Evolutionary conservation across 1,284 basidiomycete species (phyloP), one percentile per base, ranked within the genome.

Genomic region (Flammula alnicola): DNA sequence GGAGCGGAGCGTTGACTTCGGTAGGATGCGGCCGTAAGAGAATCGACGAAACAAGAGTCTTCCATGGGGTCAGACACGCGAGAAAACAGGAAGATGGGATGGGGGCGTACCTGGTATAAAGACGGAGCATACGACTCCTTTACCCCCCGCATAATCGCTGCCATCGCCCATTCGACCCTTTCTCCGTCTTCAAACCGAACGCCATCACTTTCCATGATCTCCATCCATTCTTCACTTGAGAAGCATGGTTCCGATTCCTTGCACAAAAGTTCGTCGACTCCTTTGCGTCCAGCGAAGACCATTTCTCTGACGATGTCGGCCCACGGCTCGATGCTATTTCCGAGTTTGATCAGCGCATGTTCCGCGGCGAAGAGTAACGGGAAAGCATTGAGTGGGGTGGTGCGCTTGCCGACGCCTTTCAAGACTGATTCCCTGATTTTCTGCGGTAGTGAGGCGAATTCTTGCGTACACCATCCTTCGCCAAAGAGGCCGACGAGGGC

Each of bases 401-500:
- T 84, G 8, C 81, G 75, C 52, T 85, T 86, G 22, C 77, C 77
- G 1, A 95, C 76, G 2, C 89, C 87, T 50, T 83, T 83, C 23
- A 94, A 68, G 1, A 95, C 71, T 14, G 72, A 73, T 20, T 89
- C 84, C 26, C 89, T 80, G 25, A 84, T 76, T 56, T 84, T 84
- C 54, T 79, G 78, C 3, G 84, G 78, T 1, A 95, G 75, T 0
- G 72, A 65, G 1, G 88, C 87, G 58, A 96, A 89, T 54, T 95
- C 92, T 25, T 81, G 63, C 0, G 81, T 88, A 54, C 84, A 86
- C 94, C 93, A 96, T 3, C 88, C 86, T 55, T 92, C 87, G 7
- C 90, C 91, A 63, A 92, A 96, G 16, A 91, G 77, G 0, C 85
- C 83, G 0, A 93, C 83, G 5, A 97, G 75, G 10, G 88, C 90